These are phyloP conservation scores for Psilocybe sp. DNA, from an alignment of 768 basidiomycete genomes.

Conservation along the genomic window DNA sequence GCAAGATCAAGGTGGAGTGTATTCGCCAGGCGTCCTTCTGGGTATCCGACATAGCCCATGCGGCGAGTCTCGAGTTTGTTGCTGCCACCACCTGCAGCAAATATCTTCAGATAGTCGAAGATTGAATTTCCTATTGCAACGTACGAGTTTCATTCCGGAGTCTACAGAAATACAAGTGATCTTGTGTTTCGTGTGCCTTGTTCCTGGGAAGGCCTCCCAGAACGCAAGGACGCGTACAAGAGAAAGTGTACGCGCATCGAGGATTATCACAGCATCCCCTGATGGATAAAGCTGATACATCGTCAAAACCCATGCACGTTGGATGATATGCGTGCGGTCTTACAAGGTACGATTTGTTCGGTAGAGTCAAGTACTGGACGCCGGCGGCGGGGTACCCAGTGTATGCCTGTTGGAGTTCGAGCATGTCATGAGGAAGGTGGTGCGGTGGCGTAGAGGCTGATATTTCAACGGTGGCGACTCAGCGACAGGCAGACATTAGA, in stretches of 20 bases:
- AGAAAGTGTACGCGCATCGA: conserved; percentile 64
- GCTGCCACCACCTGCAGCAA: conserved; percentile 66
- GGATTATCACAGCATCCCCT: conserved; percentile 64
- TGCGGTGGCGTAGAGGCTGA: neutral
- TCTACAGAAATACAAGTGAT: conserved; percentile 71
- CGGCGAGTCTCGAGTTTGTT: conserved; percentile 63
- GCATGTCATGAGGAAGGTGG: conserved; percentile 27
- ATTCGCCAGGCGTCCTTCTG: conserved; percentile 69
- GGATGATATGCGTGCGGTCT: conserved; percentile 21
- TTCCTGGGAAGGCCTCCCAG: conserved; percentile 77
- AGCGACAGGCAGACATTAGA: too few species aligned
- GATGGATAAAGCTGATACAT: conserved; percentile 64
- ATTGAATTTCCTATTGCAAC: conserved; percentile 25
- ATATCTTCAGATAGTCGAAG: conserved; percentile 11
- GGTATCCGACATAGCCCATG: conserved; percentile 74
- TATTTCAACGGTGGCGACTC: too few species aligned
- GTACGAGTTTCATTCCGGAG: conserved; percentile 76
- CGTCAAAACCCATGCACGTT: conserved; percentile 10
- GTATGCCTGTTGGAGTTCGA: conserved; percentile 36
- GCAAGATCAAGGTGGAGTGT: conserved; percentile 76
- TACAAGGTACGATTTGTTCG: conserved; percentile 57
- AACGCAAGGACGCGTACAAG: conserved; percentile 73
- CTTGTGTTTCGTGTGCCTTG: conserved; percentile 35
- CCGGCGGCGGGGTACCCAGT: conserved; percentile 50
- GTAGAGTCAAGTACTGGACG: conserved; percentile 57